Conservation (phyloP, 2,329 filamentous ascomycete species). For the Colletotrichum phormii region DNA sequence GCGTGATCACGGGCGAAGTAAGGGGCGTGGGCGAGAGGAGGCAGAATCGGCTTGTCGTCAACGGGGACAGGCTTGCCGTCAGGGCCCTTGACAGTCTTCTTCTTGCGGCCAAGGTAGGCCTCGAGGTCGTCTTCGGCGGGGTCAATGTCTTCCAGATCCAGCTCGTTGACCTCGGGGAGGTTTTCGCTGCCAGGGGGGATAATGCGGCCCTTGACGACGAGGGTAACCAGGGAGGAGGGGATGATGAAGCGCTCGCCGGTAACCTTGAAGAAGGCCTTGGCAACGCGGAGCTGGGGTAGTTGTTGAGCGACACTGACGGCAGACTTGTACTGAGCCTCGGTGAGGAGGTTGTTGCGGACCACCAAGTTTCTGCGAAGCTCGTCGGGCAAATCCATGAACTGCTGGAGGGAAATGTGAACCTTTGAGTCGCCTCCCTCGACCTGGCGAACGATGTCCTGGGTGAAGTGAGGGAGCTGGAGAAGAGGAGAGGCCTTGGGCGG, state of each 20-base stretch:
- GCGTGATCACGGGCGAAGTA: conserved; percentile 91
- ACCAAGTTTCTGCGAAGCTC: conserved; percentile 77
- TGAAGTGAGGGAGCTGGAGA: conserved; percentile 91
- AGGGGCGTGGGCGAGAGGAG: conserved; percentile 89
- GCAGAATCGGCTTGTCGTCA: conserved; percentile 75
- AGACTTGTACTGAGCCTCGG: conserved; percentile 79
- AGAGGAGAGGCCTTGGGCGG: conserved; percentile 87
- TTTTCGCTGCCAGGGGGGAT: conserved; percentile 85
- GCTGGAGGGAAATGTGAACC: conserved; percentile 81
- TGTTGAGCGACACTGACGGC: conserved; percentile 84
- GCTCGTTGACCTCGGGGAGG: conserved; percentile 78
- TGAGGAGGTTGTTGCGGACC: conserved; percentile 77
- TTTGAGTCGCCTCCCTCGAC: conserved; percentile 79
- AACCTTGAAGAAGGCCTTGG: conserved; percentile 98
- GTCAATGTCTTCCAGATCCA: conserved; percentile 90
- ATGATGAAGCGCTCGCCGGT: conserved; percentile 93
- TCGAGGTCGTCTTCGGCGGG: conserved; percentile 93
- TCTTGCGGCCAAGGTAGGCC: conserved; percentile 82
- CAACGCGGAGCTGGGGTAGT: conserved; percentile 84
- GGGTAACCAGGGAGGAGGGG: conserved; percentile 89
- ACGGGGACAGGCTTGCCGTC: conserved; percentile 68
- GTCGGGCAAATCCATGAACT: conserved; percentile 88
- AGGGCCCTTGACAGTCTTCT: conserved; percentile 70
- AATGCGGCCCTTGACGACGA: conserved; percentile 95
- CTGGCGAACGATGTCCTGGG: conserved; percentile 70